phyloP scores from a whole-genome alignment of 768 basidiomycete species.

The Russula foetens region DNA sequence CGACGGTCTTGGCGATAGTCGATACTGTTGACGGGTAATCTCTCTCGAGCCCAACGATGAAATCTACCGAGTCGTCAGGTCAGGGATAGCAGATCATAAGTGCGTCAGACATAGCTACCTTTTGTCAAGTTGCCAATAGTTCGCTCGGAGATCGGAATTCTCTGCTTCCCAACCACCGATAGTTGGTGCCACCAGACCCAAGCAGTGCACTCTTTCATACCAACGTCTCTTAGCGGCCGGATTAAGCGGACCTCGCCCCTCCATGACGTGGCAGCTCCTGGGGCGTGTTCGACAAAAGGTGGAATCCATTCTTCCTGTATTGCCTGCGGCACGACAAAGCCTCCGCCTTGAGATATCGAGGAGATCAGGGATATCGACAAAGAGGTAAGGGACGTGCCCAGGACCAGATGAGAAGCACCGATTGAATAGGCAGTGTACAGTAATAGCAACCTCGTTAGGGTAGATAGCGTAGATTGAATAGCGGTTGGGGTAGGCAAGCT shows the following conservation, averaged over 20 bases:
- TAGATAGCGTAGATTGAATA: constrained; percentile 46
- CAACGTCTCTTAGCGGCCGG: constrained; percentile 63
- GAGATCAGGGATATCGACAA: constrained; percentile 69
- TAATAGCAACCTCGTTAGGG: constrained; percentile 58
- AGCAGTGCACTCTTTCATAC: constrained; percentile 70
- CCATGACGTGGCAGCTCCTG: constrained; percentile 8
- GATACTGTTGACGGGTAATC: constrained; percentile 86
- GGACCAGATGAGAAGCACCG: constrained; percentile 63
- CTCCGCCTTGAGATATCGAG: constrained; percentile 67
- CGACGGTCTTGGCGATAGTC: constrained; percentile 72
- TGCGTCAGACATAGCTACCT: constrained; percentile 33
- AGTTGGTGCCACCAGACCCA: constrained; percentile 71
- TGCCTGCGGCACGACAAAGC: constrained; percentile 61
- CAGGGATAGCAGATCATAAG: background rate
- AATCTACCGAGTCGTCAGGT: constrained; percentile 41
- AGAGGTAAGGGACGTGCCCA: constrained; percentile 74
- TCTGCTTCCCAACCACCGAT: constrained; percentile 42
- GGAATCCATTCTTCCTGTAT: constrained; percentile 63
- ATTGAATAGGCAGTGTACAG: constrained; percentile 53
- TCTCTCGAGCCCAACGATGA: constrained; percentile 70
- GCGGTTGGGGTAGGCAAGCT: constrained; percentile 74
- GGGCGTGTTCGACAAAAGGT: constrained; percentile 8
- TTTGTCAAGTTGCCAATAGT: constrained; percentile 62
- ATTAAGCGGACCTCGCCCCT: constrained; percentile 40
- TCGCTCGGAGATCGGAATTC: constrained; percentile 38